Percentiles rank a stretch among this genome's conserved stretches.
Evolutionary conservation across 2,329 filamentous ascomycete species (phyloP).

Genomic region (Pseudogymnoascus sp.): DNA sequence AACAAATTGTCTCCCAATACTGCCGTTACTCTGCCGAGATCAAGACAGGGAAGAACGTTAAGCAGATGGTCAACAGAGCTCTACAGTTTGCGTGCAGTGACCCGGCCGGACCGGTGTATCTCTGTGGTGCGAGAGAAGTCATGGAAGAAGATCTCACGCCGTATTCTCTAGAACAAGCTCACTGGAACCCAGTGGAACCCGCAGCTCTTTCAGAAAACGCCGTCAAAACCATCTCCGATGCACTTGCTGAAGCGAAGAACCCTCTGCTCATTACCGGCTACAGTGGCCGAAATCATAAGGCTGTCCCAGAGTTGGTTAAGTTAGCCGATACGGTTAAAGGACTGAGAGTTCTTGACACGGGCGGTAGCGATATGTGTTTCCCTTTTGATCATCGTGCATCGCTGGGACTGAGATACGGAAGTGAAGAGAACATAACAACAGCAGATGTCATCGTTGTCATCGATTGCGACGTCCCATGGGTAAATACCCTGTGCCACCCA

Average conservation of each 20-base stretch:
- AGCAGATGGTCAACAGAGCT: slow-evolving; percentile 67
- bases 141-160: slow-evolving; percentile 64
- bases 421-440: slow-evolving; percentile 63
- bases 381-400: slow-evolving; percentile 62
- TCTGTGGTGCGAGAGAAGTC: slow-evolving; percentile 59
- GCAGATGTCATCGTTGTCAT: slow-evolving; percentile 81
- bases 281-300: slow-evolving; percentile 58
- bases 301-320: slow-evolving; percentile 55
- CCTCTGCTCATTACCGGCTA: slow-evolving; percentile 68
- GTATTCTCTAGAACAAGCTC: slow-evolving; percentile 48
- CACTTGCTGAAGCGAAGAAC: slow-evolving; percentile 55
- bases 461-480: slow-evolving; percentile 87
- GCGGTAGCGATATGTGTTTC: slow-evolving; percentile 76
- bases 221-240: slow-evolving; percentile 52
- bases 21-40: slow-evolving; percentile 66
- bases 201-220: slow-evolving; percentile 48
- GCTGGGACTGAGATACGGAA: slow-evolving; percentile 66
- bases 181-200: slow-evolving; percentile 55
- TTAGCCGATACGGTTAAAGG: slow-evolving; percentile 62
- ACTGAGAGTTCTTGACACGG: slow-evolving; percentile 66
- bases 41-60: slow-evolving; percentile 65
- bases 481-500: slow-evolving; percentile 65
- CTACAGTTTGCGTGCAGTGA: slow-evolving; percentile 64
- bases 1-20: slow-evolving; percentile 65
- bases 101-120: slow-evolving; percentile 63